phyloP scores from a whole-genome alignment of 2,329 filamentous ascomycete species.

The Leptographium radiaticola region DNA sequence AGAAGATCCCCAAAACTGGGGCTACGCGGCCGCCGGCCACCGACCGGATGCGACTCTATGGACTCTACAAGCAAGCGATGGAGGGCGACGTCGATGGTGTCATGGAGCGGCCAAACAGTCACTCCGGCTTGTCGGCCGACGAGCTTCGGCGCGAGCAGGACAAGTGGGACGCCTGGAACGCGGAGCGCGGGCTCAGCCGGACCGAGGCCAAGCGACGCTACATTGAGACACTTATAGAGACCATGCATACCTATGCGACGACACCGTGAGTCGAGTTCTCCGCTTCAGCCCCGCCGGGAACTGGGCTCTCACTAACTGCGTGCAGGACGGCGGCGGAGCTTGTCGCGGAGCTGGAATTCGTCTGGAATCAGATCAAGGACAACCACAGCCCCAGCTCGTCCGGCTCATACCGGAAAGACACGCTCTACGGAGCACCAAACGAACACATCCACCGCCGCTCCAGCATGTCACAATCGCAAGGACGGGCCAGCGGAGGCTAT shows the following conservation, averaged over 20 bases:
- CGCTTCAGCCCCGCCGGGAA: background rate
- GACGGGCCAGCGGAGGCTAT: background rate
- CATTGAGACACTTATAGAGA: slow-evolving; percentile 86
- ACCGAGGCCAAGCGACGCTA: slow-evolving; percentile 93
- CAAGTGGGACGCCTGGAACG: slow-evolving; percentile 93
- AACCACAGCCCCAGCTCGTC: slow-evolving; percentile 55
- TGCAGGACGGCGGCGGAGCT: slow-evolving; percentile 68
- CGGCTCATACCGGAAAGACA: slow-evolving; percentile 39
- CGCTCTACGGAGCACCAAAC: slow-evolving; percentile 7
- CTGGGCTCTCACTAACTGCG: background rate
- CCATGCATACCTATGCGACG: slow-evolving; percentile 91
- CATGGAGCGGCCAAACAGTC: slow-evolving; percentile 63
- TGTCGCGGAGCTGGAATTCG: slow-evolving; percentile 91
- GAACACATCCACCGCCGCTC: background rate
- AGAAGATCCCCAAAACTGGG: slow-evolving; percentile 90
- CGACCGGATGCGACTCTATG: slow-evolving; percentile 86
- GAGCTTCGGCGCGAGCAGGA: slow-evolving; percentile 47
- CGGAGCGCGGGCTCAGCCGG: slow-evolving; percentile 66
- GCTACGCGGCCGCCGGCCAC: slow-evolving; percentile 74
- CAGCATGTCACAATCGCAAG: slow-evolving; percentile 2
- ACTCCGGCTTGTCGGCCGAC: slow-evolving; percentile 32
- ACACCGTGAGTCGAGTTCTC: slow-evolving; percentile 47
- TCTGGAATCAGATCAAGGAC: slow-evolving; percentile 95
- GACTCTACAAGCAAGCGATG: slow-evolving; percentile 98
- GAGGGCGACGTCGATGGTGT: slow-evolving; percentile 93